Evolutionary conservation across 2,329 filamentous ascomycete species (phyloP), one percentile per base, ranked within the genome.

Genomic region (Neopestalotiopsis sp.): DNA sequence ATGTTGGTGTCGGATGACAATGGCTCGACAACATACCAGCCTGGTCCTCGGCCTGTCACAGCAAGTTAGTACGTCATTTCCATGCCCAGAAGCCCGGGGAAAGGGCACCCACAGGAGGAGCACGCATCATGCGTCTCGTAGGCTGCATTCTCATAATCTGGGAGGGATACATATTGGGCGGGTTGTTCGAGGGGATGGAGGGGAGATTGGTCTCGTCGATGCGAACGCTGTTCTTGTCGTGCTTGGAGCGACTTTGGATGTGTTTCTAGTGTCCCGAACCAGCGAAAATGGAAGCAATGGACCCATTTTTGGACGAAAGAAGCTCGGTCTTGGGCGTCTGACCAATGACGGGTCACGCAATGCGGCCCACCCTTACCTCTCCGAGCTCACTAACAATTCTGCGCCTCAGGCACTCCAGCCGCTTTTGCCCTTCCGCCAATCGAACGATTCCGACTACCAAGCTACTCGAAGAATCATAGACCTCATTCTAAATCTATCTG

Each of bases 81-180:
- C 69, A 72, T 70, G 69, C 70, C 72, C 68, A 17, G 67, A 71
- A 71, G 73, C 67, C 69, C 71, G 52, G 67, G 62, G 72, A 45
- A 69, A 66, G 49, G 58, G 12, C 38, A 85, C 91, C 85, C 85
- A 95, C 94, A 77, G 93, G 93, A 78, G 93, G 82, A 75, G 92
- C 90, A 80, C 85, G 84, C 87, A 91, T 88, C 88, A 91, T 87
- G 83, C 88, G 88, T 81, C 83, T 83, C 74, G 89, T 90, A 74
- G 89, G 88, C 81, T 90, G 88, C 88, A 92, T 91, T 78, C 88
- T 86, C 78, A 94, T 82, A 79, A 87, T 84, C 76, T 86, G 85
- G 78, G 91, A 90, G 78, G 90, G 84, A 81, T 87, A 88, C 91
- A 93, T 92, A 70, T 81, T 87, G 84, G 66, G 68, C 66, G 61